These are phyloP conservation scores for Colletotrichum tropicicola DNA, from an alignment of 2,329 filamentous ascomycete genomes.

Conservation along the genomic window DNA sequence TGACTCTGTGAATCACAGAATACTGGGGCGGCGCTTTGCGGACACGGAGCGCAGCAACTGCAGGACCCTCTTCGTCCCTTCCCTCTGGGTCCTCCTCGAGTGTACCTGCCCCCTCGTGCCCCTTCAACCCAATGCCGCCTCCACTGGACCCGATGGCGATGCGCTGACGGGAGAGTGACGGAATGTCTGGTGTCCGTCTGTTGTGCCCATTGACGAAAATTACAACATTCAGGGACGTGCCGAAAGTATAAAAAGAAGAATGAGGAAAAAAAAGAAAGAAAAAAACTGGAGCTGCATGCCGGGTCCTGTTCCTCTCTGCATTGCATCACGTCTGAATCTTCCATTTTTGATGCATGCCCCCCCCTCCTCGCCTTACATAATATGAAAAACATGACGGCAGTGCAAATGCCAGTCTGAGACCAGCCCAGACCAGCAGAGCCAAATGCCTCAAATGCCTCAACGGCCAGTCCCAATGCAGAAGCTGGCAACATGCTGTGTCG, in stretches of 20 bases:
- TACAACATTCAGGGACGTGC: conserved; percentile 22
- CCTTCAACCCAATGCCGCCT: no score
- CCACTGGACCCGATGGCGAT: conserved; percentile 1
- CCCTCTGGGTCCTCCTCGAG: neutral
- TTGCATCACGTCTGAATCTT: neutral
- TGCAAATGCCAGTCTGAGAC: neutral
- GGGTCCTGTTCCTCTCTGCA: neutral
- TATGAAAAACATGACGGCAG: neutral
- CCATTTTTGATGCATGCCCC: neutral
- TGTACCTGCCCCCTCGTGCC: neutral
- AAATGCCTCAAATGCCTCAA: conserved; percentile 16
- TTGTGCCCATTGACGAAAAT: conserved; percentile 2
- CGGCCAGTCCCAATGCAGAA: conserved; percentile 20
- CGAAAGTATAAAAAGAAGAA: conserved; percentile 8
- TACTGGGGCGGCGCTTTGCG: no score
- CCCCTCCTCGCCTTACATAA: neutral
- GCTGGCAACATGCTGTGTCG: neutral
- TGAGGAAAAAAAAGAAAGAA: neutral
- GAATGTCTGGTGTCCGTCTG: neutral
- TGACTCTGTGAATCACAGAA: conserved; percentile 3
- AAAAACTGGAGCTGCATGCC: conserved; percentile 6
- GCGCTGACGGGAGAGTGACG: neutral
- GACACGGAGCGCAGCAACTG: neutral
- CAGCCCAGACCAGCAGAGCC: neutral
- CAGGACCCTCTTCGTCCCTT: neutral